A percentile compares a stretch with the other conserved stretches of the same genome.
These are phyloP conservation scores for Calocybe cyanea DNA, from an alignment of 768 basidiomycete species.

Conservation along the genomic window DNA sequence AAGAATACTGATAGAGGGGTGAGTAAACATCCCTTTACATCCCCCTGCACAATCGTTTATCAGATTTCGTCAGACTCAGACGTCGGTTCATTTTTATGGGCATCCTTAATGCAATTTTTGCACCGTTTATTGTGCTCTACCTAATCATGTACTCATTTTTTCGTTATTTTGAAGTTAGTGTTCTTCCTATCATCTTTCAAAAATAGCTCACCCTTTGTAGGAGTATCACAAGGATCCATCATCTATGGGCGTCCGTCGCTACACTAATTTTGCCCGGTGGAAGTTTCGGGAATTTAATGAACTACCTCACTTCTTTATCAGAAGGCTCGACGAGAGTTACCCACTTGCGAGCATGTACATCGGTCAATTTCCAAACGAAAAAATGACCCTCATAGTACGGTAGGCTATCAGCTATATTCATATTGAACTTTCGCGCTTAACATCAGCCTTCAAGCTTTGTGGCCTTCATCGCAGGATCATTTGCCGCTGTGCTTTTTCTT, in stretches of 20 bases:
- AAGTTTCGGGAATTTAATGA: constrained; percentile 99
- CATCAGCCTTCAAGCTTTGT: constrained; percentile 61
- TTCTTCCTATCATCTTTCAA: background rate
- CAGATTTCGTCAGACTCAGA: constrained; percentile 48
- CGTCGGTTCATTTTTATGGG: constrained; percentile 97
- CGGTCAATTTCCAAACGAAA: constrained; percentile 96
- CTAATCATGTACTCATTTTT: constrained; percentile 99
- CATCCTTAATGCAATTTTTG: constrained; percentile 90
- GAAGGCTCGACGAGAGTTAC: constrained; percentile 85
- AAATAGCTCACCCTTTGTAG: constrained; percentile 35
- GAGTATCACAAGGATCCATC: constrained; percentile 99
- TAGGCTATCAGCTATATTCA: constrained; percentile 29
- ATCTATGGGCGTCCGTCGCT: constrained; percentile 85
- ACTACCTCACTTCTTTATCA: constrained; percentile 85
- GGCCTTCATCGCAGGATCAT: constrained; percentile 94
- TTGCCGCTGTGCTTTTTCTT: constrained; percentile 90
- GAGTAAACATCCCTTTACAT: constrained; percentile 11
- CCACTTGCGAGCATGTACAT: constrained; percentile 93
- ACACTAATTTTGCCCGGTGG: constrained; percentile 95
- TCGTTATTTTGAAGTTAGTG: constrained; percentile 93
- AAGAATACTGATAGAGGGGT: constrained; percentile 79
- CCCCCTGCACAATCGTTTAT: background rate
- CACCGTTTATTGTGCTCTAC: constrained; percentile 95
- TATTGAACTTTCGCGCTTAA: background rate
- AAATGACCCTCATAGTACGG: constrained; percentile 87